A percentile compares a stretch with the other conserved stretches of the same genome.
Evolutionary conservation across 2,329 filamentous ascomycete genomes (phyloP).

Genomic region (Plenodomus tracheiphilus): DNA sequence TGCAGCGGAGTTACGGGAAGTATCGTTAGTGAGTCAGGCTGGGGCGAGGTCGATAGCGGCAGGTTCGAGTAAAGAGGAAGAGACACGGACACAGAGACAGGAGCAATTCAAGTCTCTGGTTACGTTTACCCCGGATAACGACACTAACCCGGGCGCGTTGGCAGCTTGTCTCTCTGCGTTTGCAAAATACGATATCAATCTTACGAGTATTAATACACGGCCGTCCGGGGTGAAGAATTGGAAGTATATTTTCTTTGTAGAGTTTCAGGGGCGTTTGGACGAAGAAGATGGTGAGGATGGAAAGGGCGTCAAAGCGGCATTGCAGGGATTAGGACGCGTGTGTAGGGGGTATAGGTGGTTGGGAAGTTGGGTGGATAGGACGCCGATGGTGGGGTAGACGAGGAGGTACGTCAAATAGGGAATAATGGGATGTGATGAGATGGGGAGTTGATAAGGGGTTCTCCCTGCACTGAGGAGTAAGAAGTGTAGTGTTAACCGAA

Average conservation of each 20-base stretch:
- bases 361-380: conserved; percentile 62
- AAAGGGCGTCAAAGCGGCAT: conserved; percentile 48
- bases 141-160: conserved; percentile 72
- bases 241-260: conserved; percentile 94
- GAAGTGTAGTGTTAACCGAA: no score
- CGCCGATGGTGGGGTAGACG: not conserved
- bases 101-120: conserved; percentile 64
- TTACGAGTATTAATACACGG: conserved; percentile 88
- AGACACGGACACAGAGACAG: not conserved
- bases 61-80: not conserved
- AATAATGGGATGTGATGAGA: no score
- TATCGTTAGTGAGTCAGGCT: not conserved
- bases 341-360: conserved; percentile 69
- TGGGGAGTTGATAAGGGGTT: no score
- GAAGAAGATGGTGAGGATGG: conserved; percentile 61
- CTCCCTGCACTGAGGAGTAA: no score
- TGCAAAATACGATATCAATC: conserved; percentile 70
- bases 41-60: not conserved
- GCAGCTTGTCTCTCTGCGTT: conserved; percentile 82
- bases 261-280: conserved; percentile 68
- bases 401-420: no score
- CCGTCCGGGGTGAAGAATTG: conserved; percentile 76
- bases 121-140: conserved; percentile 78
- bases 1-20: not conserved
- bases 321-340: conserved; percentile 61